Evolutionary conservation across 495 filamentous ascomycete genomes (phyloP), one percentile per base, ranked within the genome.

Genomic region (Lophiostoma macrostomum): DNA sequence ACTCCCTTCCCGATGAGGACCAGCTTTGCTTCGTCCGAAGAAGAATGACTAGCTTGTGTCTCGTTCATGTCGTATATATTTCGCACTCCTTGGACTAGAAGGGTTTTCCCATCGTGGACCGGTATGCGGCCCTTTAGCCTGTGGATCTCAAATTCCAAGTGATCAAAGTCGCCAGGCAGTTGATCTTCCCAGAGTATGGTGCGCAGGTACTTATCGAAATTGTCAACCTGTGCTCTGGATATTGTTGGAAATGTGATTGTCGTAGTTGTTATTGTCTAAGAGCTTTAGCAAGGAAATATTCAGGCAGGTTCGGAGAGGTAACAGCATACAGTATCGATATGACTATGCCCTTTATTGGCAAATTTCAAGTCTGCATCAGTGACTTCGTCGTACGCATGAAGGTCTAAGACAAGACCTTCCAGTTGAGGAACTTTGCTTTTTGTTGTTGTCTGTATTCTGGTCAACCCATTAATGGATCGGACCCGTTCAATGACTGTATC

Each of bases 51-150:
- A 3, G 27, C 50, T 11, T 59, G 64, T 29, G 43, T 45, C 19
- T 95, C 89, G 27, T 88, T 75, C 14, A 97, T 87, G 64, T 97
- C 93, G 65, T 96, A 98, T 6, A 96, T 75, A 48, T 96, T 91
- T 27, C 91, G 74, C 3, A 98, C 93, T 14, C 91, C 93, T 66
- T 98, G 93, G 4, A 96, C 77, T 57, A 97, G 80, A 64, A 84
- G 86, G 25, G 76, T 75, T 2, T 69, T 69, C 0, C 88, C 89
- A 55, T 85, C 76, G 0, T 73, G 58, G 5, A 86, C 65, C 0
- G 74, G 67, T 4, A 96, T 50, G 16, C 85, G 82, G 7, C 89
- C 91, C 68, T 98, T 98, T 24, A 90, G 61, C 4, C 93, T 80
- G 65, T 98, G 90, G 25, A 98, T 82, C 51, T 94, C 88, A 50